These are phyloP conservation scores for Dendrobium huoshanense DNA, from an alignment of 106 monocot species.

Conservation along the genomic window DNA sequence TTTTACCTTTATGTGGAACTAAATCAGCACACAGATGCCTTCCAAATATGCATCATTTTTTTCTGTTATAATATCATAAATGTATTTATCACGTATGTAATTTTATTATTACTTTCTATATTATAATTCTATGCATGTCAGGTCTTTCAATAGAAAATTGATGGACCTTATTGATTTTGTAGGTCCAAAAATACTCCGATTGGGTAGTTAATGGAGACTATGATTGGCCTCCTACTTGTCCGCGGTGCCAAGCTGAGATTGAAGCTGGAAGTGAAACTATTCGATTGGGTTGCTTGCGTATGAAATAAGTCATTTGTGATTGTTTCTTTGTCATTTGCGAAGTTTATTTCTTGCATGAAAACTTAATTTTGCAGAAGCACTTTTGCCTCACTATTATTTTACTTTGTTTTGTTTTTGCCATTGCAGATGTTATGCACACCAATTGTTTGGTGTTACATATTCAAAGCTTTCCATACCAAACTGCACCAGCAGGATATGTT, in stretches of 20 bases:
- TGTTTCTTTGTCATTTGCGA: background rate
- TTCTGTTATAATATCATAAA: background rate
- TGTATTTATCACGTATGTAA: background rate
- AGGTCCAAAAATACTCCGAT: slow-evolving; percentile 73
- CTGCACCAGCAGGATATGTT: slow-evolving; percentile 37
- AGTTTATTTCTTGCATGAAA: background rate
- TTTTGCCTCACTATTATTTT: background rate
- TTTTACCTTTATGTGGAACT: too few species aligned
- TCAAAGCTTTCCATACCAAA: slow-evolving; percentile 52
- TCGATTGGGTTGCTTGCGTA: slow-evolving; percentile 94
- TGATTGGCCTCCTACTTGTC: slow-evolving; percentile 89
- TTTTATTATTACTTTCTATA: background rate
- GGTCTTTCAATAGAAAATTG: background rate
- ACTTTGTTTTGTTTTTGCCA: background rate
- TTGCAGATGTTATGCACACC: slow-evolving; percentile 71
- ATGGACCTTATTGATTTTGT: background rate
- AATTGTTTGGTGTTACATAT: slow-evolving; percentile 56
- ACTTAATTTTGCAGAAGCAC: background rate
- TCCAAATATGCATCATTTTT: background rate
- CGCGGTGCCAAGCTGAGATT: slow-evolving; percentile 48
- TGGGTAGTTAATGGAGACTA: slow-evolving; percentile 98
- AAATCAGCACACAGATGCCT: background rate
- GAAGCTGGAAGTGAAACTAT: slow-evolving; percentile 66
- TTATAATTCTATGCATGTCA: background rate
- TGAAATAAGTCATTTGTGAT: background rate